These are phyloP conservation scores for Citrus reticulata DNA, from an alignment of 345 rosid genomes.

Conservation along the genomic window DNA sequence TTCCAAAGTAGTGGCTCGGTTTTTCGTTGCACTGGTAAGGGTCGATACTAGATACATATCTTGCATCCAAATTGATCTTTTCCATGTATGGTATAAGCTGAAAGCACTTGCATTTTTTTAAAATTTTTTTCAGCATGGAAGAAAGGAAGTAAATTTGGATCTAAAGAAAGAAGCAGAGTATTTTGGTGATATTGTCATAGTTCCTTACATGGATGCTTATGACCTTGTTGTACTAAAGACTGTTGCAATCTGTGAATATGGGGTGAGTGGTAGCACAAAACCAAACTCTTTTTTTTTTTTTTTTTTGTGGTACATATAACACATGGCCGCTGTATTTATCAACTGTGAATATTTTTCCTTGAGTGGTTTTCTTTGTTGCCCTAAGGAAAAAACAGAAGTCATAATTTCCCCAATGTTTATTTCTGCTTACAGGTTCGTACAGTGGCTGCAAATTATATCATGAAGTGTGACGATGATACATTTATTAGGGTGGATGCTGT, in stretches of 20 bases:
- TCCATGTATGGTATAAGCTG: background rate
- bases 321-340: background rate
- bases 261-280: constrained; percentile 47
- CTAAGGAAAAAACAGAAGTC: background rate
- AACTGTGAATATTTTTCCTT: background rate
- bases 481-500: constrained; percentile 83
- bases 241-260: constrained; percentile 95
- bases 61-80: background rate
- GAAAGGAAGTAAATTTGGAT: constrained; percentile 84
- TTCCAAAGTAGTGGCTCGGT: constrained; percentile 85
- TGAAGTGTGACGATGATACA: constrained; percentile 97
- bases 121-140: constrained; percentile 47
- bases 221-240: constrained; percentile 95
- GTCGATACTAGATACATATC: background rate
- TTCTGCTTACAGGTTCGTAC: constrained; percentile 51
- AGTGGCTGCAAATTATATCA: constrained; percentile 61
- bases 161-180: constrained; percentile 89
- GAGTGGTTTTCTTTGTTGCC: background rate
- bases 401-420: background rate
- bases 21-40: constrained; percentile 88
- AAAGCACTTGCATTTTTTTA: background rate
- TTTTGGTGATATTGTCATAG: constrained; percentile 89
- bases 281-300: no score
- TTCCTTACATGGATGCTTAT: constrained; percentile 96
- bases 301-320: background rate